Evolutionary conservation across 2,329 filamentous ascomycete genomes (phyloP).

Genomic region (Hypoxylon sp.): DNA sequence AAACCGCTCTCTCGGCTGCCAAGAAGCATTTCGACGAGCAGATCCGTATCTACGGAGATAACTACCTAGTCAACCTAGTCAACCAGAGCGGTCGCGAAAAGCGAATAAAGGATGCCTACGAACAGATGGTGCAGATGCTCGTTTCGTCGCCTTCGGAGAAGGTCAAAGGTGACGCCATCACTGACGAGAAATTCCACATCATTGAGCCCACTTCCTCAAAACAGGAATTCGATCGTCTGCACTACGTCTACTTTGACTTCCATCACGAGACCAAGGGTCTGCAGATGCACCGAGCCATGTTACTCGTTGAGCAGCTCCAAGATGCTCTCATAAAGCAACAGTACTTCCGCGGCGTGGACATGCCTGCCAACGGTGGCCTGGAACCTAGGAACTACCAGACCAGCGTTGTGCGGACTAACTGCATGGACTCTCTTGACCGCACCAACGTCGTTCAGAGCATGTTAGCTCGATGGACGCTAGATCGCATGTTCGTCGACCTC

Average conservation of each 20-base stretch:
- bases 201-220: constrained; percentile 74
- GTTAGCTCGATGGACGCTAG: constrained; percentile 90
- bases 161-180: constrained; percentile 74
- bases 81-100: constrained; percentile 95
- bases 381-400: constrained; percentile 87
- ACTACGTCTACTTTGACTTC: constrained; percentile 99
- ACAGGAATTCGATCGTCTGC: constrained; percentile 82
- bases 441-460: constrained; percentile 99
- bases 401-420: constrained; percentile 95
- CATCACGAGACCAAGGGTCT: constrained; percentile 97
- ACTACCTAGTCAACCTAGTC: constrained; percentile 96
- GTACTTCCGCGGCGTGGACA: constrained; percentile 94
- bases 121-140: constrained; percentile 85
- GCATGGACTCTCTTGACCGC: constrained; percentile 98
- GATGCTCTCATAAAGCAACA: constrained; percentile 83
- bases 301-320: constrained; percentile 85
- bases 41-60: constrained; percentile 93
- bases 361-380: constrained; percentile 81
- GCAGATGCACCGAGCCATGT: constrained; percentile 90
- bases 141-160: constrained; percentile 77
- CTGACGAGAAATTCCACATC: constrained; percentile 84
- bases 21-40: constrained; percentile 93
- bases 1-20: constrained; percentile 83
- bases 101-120: constrained; percentile 92
- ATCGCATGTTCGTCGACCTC: constrained; percentile 87